Evolutionary conservation across 768 basidiomycete genomes (phyloP), one percentile per base, ranked within the genome.

Genomic region (Suillus placidus): DNA sequence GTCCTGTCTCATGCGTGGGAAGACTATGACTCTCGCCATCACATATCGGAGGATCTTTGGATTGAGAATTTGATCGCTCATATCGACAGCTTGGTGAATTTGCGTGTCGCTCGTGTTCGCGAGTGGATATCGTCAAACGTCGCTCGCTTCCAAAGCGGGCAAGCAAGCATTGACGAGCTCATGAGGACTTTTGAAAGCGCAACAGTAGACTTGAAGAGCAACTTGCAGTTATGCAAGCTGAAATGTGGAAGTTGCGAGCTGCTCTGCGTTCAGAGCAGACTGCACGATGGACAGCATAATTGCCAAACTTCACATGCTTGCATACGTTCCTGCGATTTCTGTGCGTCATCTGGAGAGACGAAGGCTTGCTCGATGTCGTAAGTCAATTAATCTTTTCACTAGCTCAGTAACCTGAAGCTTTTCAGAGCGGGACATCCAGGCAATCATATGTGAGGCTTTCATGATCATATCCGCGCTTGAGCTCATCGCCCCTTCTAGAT

Each of bases 391-490:
- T 30, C 14, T 32, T 26, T 23, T n/a, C 6, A 2, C 34, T 64
- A 55, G 3, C 45, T 23, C 47, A 4, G 6, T n/a, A 4, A 42
- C 32, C 57, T 16, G 57, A 64, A 23, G 4, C 65, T 35, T 26
- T 34, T 4, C 20, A 88, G 87, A n/a, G 87, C 86, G 34, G 88
- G 88, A 0, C 87, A 89, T 66, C 72, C 80, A n/a, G 86, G 85
- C 14, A 78, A 76, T 10, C 87, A 88, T 67, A 79, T 86, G 88
- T 87, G 40, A 61, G 83, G 70, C 14, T 35, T 58, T 61, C 35
- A 10, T 32, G 12, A 20, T 43, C 18, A 5, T 61, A 34, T n/a
- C 40, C 23, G 16, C 3, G 13, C 23, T 43, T 20, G 12, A 32
- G 4, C 5, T 62, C 3, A 66, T 32, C 12, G 61, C 42, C 45